These are phyloP conservation scores for Hemisphaericaspora xylofermentans DNA, from an alignment of 1,139 yeast species.

Conservation along the genomic window DNA sequence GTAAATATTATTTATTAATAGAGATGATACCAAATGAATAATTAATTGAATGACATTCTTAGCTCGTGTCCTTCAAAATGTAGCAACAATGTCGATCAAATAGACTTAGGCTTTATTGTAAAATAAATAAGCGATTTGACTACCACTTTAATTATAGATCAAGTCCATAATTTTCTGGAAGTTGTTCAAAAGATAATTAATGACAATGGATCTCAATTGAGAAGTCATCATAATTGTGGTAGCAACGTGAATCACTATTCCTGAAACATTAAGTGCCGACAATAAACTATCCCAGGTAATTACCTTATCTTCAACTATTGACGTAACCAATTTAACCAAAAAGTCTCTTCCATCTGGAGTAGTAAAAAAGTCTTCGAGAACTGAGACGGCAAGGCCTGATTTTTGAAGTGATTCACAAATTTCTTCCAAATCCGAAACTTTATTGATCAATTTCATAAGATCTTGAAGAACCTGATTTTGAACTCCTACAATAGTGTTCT, in stretches of 20 bases:
- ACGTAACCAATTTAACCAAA: slow-evolving; percentile 19
- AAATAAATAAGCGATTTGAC: no score
- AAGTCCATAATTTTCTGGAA: neutral
- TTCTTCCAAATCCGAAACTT: slow-evolving; percentile 20
- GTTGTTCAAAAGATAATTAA: slow-evolving; percentile 15
- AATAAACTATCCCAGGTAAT: slow-evolving; percentile 17
- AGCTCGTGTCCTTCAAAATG: no score
- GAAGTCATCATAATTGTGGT: slow-evolving; percentile 13
- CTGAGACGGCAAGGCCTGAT: slow-evolving; percentile 30
- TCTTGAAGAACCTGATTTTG: slow-evolving; percentile 11
- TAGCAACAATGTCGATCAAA: no score
- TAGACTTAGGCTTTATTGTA: no score
- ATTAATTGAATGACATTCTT: no score
- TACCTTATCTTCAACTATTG: slow-evolving; percentile 18
- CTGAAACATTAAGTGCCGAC: slow-evolving; percentile 12
- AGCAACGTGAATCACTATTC: slow-evolving; percentile 12
- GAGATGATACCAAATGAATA: no score
- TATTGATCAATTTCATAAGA: slow-evolving; percentile 14
- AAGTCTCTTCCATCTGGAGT: slow-evolving; percentile 24
- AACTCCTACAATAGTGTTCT: slow-evolving; percentile 13
- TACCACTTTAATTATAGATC: neutral
- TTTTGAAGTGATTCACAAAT: slow-evolving; percentile 26
- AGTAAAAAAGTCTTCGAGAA: slow-evolving; percentile 20
- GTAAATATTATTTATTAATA: no score
- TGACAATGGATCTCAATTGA: slow-evolving; percentile 14